Evolutionary conservation across 495 filamentous ascomycete species (phyloP).

Genomic region (Penicillium psychrofluorescens): DNA sequence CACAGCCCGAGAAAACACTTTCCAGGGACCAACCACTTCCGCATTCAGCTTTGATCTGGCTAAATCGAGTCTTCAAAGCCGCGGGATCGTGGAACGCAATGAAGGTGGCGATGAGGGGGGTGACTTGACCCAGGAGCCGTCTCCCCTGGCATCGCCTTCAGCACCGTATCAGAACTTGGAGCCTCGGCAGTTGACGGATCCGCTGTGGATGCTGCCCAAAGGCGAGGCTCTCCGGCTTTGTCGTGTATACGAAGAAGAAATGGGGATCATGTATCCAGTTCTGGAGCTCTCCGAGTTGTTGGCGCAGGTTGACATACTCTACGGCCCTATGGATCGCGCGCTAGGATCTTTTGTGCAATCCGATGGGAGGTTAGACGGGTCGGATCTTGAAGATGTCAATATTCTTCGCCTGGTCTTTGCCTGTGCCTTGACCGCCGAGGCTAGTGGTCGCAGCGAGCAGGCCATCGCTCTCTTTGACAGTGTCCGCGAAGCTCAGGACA

Average conservation of each 20-base stretch:
- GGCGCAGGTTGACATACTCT: slow-evolving; percentile 52
- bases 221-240: slow-evolving; percentile 70
- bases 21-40: slow-evolving; percentile 76
- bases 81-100: slow-evolving; percentile 58
- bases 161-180: slow-evolving; percentile 32
- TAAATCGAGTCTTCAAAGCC: slow-evolving; percentile 70
- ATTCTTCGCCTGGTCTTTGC: slow-evolving; percentile 72
- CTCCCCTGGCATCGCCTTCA: slow-evolving; percentile 44
- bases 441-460: slow-evolving; percentile 64
- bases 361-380: neutral
- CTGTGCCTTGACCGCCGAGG: slow-evolving; percentile 62
- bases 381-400: slow-evolving; percentile 56
- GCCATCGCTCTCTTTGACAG: slow-evolving; percentile 66
- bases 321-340: slow-evolving; percentile 45
- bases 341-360: neutral
- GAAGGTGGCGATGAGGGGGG: slow-evolving; percentile 43
- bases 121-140: slow-evolving; percentile 35
- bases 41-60: slow-evolving; percentile 76
- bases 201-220: slow-evolving; percentile 68
- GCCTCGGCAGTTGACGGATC: slow-evolving; percentile 45
- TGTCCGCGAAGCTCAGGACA: slow-evolving; percentile 56
- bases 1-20: slow-evolving; percentile 35
- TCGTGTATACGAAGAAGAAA: slow-evolving; percentile 72
- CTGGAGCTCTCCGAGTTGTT: slow-evolving; percentile 57
- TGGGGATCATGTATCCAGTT: slow-evolving; percentile 83